Evolutionary conservation across 352 stramenopile species (phyloP), one percentile per base, ranked within the genome.

Genomic region (Pythium aquatile): DNA sequence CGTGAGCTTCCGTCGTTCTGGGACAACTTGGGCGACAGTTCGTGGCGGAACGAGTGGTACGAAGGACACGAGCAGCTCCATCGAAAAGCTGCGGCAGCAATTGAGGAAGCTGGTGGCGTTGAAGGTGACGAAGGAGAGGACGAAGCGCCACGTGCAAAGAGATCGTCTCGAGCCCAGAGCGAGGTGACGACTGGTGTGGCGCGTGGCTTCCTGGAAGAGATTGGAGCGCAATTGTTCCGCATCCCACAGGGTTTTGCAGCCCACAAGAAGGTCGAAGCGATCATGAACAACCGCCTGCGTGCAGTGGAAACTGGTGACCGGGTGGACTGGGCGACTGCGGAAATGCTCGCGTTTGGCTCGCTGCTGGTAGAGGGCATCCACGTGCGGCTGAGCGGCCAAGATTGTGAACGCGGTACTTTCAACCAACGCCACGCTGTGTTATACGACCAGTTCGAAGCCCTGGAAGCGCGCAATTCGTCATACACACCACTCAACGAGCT

Each of bases 401-500:
- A 97, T 57, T 91, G 77, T 46, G 87, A 97, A 66, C 84, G 90
- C 33, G 90, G 90, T 3, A 97, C 90, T 2, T 97, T 97, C 58
- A 94, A 91, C 58, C 87, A 96, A 65, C 84, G 90, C 44, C 90
- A 97, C 58, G 90, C 88, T 0, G 89, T 97, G 48, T 58, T 97
- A 3, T 93, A 94, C 55, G 85, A 96, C 64, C 91, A 97, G 70
- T 87, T 86, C 40, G 82, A 92, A 69, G 81, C 84, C 30, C 62
- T 93, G 1, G 83, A 76, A 2, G 80, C 81, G 0, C 72, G 83
- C 16, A 91, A 98, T 59, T 82, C 91, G 59, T 92, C 94, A 51
- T 98, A 98, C 76, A 98, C 89, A 14, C 97, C 97, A n/a, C 70
- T 99, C 10, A 98, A 99, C 17, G 73, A 86, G 55, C 77, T 93